These are phyloP conservation scores for Phylloporus sp. DNA, from an alignment of 768 basidiomycete genomes.

Conservation along the genomic window DNA sequence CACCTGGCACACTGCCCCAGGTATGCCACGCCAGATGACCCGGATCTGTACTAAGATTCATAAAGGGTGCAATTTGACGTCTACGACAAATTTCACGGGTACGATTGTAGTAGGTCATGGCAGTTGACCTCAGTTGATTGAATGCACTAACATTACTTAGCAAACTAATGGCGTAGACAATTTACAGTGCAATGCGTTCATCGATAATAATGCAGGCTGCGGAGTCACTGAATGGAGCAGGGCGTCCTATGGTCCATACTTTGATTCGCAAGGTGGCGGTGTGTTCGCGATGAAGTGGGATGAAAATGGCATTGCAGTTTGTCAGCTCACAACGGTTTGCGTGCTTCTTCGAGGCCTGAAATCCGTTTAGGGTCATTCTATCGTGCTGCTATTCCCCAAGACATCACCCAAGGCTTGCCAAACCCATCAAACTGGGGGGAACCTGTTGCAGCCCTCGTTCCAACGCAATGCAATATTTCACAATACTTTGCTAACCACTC, in stretches of 20 bases:
- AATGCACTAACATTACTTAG: conserved; percentile 26
- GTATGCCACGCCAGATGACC: conserved; percentile 27
- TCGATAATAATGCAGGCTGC: conserved; percentile 67
- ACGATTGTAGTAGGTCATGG: conserved; percentile 51
- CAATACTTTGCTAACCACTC: conserved; percentile 65
- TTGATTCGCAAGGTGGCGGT: conserved; percentile 77
- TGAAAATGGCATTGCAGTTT: conserved; percentile 66
- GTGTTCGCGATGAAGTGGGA: conserved; percentile 93
- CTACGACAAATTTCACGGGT: conserved; percentile 57
- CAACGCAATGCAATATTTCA: conserved; percentile 52
- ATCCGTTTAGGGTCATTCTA: conserved; percentile 69
- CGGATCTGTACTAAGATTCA: conserved; percentile 1
- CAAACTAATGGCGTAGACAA: conserved; percentile 48
- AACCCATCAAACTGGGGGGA: conserved; percentile 64
- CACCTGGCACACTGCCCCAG: conserved; percentile 71
- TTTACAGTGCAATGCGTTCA: conserved; percentile 49
- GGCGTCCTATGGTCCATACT: conserved; percentile 79
- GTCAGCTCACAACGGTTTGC: conserved; percentile 38
- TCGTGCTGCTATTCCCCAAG: conserved; percentile 67
- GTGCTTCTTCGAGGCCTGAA: conserved; percentile 1
- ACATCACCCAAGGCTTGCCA: conserved; percentile 59
- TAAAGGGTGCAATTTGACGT: conserved; percentile 56
- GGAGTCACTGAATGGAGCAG: conserved; percentile 75
- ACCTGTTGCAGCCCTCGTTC: conserved; percentile 59
- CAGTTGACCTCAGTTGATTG: neutral